Conservation (phyloP, 306 rosid species). For the apple (Malus domestica) region ASM211411v1 NC_041805.1:5764501-5765000, state of each 20-base stretch:
- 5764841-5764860: not conserved
- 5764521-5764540: slow-evolving; percentile 52
- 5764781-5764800: not conserved
- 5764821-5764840: not conserved
- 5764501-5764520: slow-evolving; percentile 63
- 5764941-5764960: slow-evolving; percentile 84
- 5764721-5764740: slow-evolving; percentile 32
- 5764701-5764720: slow-evolving; percentile 14
- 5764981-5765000: slow-evolving; percentile 85
- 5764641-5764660: slow-evolving; percentile 9
- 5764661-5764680: slow-evolving; percentile 2
- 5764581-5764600: slow-evolving; percentile 51
- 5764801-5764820: not conserved
- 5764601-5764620: slow-evolving; percentile 9
- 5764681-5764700: slow-evolving; percentile 2
- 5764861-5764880: slow-evolving; percentile 92
- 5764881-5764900: slow-evolving; percentile 95
- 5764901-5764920: slow-evolving; percentile 94
- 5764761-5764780: slow-evolving; percentile 93
- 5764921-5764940: slow-evolving; percentile 96
- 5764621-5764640: slow-evolving; percentile 1
- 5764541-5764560: slow-evolving; percentile 94
- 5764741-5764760: slow-evolving; percentile 48
- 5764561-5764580: slow-evolving; percentile 96
- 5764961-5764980: slow-evolving; percentile 77